Base-by-base conservation (phyloP, 2,329 filamentous ascomycete species). In the Pyrenochaeta sp. region DNA sequence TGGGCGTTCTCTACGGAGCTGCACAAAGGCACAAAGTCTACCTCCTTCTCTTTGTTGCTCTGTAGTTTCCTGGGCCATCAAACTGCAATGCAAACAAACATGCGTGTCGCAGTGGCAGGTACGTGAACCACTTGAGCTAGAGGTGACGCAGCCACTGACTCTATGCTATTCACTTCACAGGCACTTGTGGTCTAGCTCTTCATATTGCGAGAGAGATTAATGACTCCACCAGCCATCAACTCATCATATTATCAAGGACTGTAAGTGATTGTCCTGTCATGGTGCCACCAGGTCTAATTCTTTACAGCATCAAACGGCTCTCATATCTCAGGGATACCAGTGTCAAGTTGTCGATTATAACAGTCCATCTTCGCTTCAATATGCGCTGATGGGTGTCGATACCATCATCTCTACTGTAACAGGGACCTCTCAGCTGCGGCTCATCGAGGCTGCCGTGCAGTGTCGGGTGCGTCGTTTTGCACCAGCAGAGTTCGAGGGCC, bases 401-500 rank as follows among this genome's bases (percentile, higher is more conserved):
- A 83, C 90, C 10, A 84, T 92, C 63, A 89, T 92, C 50, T 92
- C 89, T 1, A 92, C 89, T 1, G 85, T 92, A 43, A 84, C 83
- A 1, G 88, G 88, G 3, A 77, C 75, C 15, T 80, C 87, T 27
- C 90, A 92, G 69, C 80, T 91, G 39, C 85, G 85, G 56, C 82
- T 92, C 29, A 91, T 92, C 71, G 85, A 89, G 62, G 89, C 90
- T 1, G 88, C 90, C 0, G 84, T 87, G 14, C 78, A 81, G 45
- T 85, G 83, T 15, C 81, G 84, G 15, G 89, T 92, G 1, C 82
- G 84, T 14, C 82, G 85, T 31, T 92, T 92, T 66, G 86, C 90
- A 3, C 89, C 90, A 1, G 88, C 89, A 6, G 90, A 92, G 64
- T 92, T 92, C 63, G 88, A 91, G 75, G 90, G 90, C 1, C 79